phyloP scores from a whole-genome alignment of 2,329 filamentous ascomycete genomes.

The Colletotrichum sp. region DNA sequence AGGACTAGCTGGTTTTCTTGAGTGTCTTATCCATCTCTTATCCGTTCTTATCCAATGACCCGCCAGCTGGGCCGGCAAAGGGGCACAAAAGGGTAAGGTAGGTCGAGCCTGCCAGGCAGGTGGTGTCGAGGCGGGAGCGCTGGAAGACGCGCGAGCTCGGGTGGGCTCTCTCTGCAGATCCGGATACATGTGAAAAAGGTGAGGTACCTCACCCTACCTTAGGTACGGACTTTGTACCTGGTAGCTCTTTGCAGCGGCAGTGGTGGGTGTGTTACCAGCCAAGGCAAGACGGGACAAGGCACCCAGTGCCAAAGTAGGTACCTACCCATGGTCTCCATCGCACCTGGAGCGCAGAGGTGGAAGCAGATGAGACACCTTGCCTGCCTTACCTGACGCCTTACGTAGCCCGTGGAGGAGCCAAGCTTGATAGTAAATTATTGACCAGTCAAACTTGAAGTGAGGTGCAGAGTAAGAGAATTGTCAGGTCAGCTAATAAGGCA shows the following conservation, averaged over 20 bases:
- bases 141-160: neutral
- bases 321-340: neutral
- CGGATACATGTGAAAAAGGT: neutral
- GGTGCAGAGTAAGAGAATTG: neutral
- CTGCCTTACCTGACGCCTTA: neutral
- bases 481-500: neutral
- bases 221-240: neutral
- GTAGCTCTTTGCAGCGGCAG: neutral
- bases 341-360: neutral
- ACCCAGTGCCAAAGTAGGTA: neutral
- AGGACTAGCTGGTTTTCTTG: neutral
- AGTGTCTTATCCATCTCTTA: neutral
- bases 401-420: constrained; percentile 8
- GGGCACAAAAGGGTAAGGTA: neutral
- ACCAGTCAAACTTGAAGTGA: neutral
- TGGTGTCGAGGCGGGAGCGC: neutral
- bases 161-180: constrained; percentile 2
- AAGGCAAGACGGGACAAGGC: neutral
- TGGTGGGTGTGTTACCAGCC: neutral
- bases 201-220: neutral
- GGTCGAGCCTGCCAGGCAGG: neutral
- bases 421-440: constrained; percentile 2
- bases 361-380: neutral
- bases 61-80: neutral
- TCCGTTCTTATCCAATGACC: neutral